Evolutionary conservation across 2,329 filamentous ascomycete species (phyloP), one percentile per base, ranked within the genome.

Genomic region (Fusarium luffae): DNA sequence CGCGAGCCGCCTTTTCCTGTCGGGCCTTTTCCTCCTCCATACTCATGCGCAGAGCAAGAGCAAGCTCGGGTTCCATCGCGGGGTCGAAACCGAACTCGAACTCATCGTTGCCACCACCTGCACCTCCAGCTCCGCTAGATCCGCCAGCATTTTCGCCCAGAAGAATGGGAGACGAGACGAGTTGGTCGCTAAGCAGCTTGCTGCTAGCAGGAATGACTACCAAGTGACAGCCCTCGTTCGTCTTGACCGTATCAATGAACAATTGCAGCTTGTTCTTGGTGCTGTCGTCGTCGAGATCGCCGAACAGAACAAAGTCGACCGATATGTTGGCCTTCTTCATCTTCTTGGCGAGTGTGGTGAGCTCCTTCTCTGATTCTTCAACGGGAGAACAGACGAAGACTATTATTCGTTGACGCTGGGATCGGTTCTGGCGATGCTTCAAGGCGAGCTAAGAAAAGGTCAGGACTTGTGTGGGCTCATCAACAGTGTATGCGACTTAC

Each of bases 271-370:
- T 98, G 83, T 96, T 95, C 79, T 92, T 89, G 58, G 92, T 92
- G 68, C 91, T 93, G 72, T 97, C 93, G 74, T 94, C 93, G 72
- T 96, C 93, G 55, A 97, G 87, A 75, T 99, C 95, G 73, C 96
- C 96, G 76, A 99, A 99, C 48, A 95, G 89, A 66, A 99, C 88
- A 77, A 99, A 95, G 81, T 99, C 96, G 77, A 99, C 93, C 66
- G 91, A 93, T 65, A 97, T 93, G 77, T 93, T 95, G 81, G 91
- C 92, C 88, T 99, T 99, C 89, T 98, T 98, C 94, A 98, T 97
- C 84, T 96, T 97, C 85, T 96, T 97, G 46, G 96, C 94, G 30
- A 99, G 87, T 78, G 93, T 93, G 68, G 94, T 88, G 52, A 99
- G 89, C 56, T 92, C 89, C 83, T 96, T 96, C 81, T 98, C 92